Base-by-base conservation (phyloP, 2,329 filamentous ascomycete genomes). In the Epicoccum sorghinum region DNA sequence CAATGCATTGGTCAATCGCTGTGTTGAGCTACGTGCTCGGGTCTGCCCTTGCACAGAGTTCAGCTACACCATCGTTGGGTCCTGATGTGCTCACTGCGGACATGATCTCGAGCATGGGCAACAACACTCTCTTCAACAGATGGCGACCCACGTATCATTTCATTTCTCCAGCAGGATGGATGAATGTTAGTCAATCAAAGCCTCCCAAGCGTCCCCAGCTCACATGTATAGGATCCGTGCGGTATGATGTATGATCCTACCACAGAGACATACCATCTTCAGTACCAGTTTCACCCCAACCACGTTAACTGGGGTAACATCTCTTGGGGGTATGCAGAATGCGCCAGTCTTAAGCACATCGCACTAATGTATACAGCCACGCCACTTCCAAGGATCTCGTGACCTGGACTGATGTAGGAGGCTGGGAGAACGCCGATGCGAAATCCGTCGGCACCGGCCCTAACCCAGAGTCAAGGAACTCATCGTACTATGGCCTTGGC, bases 261-360 rank as follows among this genome's bases (percentile, higher is more conserved):
- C 3, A 72, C 75, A 30, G 77, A 79, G 27, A 67, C 68, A 2
- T 85, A 84, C 54, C 82, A 84, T 58, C 61, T 83, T 7, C 80
- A 80, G 61, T 84, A 81, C 64, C 82, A 85, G 65, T 83, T 76
- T 72, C 75, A 80, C 60, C 77, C 77, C 1, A 67, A 80, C 42
- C 77, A 80, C 53, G 73, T 79, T 59, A 77, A 77, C 55, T 79
- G 78, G 77, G 78, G 78, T 13, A 79, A 79, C 56, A 79, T 79
- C 35, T 72, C 69, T 7, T 73, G 70, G 70, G 71, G 70, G 66
- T 66, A 61, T 23, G 54, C 47, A 1, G 42, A 12, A 7, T 25
- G 1, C 39, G 4, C 5, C 14, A 18, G 13, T 18, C 4, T 36
- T 33, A 25, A 30, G 14, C 65, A 29, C 61, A 74, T 70, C 69